phyloP scores from a whole-genome alignment of 768 basidiomycete genomes.

The Amanita phalloides region DNA sequence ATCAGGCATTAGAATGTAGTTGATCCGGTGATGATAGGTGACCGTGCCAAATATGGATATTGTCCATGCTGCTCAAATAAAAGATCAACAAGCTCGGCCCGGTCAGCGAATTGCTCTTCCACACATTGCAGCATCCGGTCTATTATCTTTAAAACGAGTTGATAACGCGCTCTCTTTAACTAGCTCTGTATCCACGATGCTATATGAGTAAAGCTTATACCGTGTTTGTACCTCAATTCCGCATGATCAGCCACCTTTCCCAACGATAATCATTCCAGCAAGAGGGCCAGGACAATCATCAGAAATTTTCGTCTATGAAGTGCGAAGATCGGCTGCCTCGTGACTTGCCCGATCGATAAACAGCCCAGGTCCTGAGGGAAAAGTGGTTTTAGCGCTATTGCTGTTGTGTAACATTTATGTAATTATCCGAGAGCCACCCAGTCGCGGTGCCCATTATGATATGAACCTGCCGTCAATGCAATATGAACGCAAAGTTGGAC shows the following conservation, averaged over 20 bases:
- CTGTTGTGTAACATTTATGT: neutral
- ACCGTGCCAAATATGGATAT: neutral
- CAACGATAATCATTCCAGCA: neutral
- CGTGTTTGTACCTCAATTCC: neutral
- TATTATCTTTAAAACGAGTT: neutral
- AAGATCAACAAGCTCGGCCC: neutral
- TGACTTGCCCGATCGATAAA: neutral
- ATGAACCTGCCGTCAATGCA: no score
- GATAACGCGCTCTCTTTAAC: neutral
- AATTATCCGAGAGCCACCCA: neutral
- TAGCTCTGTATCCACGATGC: neutral
- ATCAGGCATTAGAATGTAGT: neutral
- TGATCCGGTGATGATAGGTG: constrained; percentile 4
- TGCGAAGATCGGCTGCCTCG: neutral
- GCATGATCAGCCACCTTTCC: no score
- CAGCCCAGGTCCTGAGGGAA: neutral
- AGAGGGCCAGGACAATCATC: neutral
- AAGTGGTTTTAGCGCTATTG: neutral
- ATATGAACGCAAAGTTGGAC: no score
- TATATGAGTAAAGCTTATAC: neutral
- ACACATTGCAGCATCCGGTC: neutral
- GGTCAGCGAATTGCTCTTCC: neutral
- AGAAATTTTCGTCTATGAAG: neutral
- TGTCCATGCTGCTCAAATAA: neutral
- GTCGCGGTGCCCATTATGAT: neutral